A percentile compares a stretch with the other conserved stretches of the same genome.
Evolutionary conservation across 352 stramenopile species (phyloP).

Genomic region (Phytophthora foliorum): DNA sequence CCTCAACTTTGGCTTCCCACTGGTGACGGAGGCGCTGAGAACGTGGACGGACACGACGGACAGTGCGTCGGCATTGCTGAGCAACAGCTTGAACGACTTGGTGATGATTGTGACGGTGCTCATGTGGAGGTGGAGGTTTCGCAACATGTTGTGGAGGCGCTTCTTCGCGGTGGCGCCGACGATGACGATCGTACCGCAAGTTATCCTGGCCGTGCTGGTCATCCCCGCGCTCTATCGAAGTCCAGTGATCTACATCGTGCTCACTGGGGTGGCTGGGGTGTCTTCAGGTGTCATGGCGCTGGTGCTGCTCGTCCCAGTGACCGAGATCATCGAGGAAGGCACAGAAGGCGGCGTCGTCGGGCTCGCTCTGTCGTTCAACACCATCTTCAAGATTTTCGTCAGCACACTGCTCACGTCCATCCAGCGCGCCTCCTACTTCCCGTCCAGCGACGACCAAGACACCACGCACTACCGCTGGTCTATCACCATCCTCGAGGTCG

Average conservation of each 20-base stretch:
- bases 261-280: constrained; percentile 39
- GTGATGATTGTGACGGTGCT: constrained; percentile 51
- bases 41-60: constrained; percentile 44
- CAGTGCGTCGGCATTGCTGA: constrained; percentile 35
- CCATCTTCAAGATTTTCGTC: constrained; percentile 58
- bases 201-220: constrained; percentile 35
- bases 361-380: constrained; percentile 62
- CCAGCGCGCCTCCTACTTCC: constrained; percentile 47
- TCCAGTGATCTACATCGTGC: constrained; percentile 35
- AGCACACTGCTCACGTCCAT: constrained; percentile 53
- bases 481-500: constrained; percentile 41
- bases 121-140: constrained; percentile 42
- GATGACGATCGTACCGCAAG: constrained; percentile 41
- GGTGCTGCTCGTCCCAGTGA: constrained; percentile 50
- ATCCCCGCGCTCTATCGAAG: constrained; percentile 38
- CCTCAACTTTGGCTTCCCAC: constrained; percentile 50
- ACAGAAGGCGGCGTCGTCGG: constrained; percentile 67
- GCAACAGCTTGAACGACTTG: constrained; percentile 38
- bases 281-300: constrained; percentile 47
- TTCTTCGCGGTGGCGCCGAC: constrained; percentile 45
- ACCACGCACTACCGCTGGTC: constrained; percentile 35
- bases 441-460: constrained; percentile 25
- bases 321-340: constrained; percentile 72
- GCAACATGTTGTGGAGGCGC: constrained; percentile 50
- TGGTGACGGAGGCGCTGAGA: constrained; percentile 38